A percentile compares a stretch with the other conserved stretches of the same genome.
phyloP scores from a whole-genome alignment of 1,284 basidiomycete species.

The Austroboletus novae-zelandiae region DNA sequence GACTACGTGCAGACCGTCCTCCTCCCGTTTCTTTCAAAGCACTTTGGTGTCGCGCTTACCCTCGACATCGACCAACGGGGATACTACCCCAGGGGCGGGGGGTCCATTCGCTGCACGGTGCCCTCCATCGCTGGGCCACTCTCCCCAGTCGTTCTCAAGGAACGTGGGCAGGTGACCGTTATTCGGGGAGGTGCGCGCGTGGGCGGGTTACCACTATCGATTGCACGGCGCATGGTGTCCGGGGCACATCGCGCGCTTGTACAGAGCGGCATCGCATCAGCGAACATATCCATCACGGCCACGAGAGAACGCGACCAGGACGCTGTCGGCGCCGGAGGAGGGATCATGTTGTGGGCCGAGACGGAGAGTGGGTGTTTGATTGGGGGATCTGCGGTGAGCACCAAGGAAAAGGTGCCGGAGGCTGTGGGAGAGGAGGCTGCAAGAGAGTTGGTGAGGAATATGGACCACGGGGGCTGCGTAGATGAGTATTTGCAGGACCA shows the following conservation, averaged over 20 bases:
- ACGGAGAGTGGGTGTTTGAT: slow-evolving; percentile 61
- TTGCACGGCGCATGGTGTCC: slow-evolving; percentile 53
- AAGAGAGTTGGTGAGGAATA: slow-evolving; percentile 48
- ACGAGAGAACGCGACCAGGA: slow-evolving; percentile 46
- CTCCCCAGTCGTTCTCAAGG: slow-evolving; percentile 45
- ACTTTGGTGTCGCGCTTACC: slow-evolving; percentile 48
- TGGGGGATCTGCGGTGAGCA: slow-evolving; percentile 61
- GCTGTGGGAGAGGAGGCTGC: slow-evolving; percentile 59
- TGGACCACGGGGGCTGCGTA: slow-evolving; percentile 62
- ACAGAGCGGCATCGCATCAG: slow-evolving; percentile 21
- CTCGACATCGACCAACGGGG: slow-evolving; percentile 54
- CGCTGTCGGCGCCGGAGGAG: slow-evolving; percentile 59
- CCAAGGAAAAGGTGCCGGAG: slow-evolving; percentile 43
- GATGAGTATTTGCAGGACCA: slow-evolving; percentile 73
- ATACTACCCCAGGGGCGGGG: slow-evolving; percentile 70
- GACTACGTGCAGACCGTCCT: slow-evolving; percentile 65
- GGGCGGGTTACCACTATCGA: slow-evolving; percentile 50
- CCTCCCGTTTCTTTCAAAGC: slow-evolving; percentile 58
- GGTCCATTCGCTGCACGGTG: slow-evolving; percentile 49
- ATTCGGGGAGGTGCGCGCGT: slow-evolving; percentile 61
- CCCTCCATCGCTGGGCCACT: slow-evolving; percentile 42
- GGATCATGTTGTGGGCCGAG: slow-evolving; percentile 70
- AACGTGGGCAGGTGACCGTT: slow-evolving; percentile 49
- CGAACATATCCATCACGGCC: slow-evolving; percentile 39
- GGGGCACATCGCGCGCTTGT: slow-evolving; percentile 47